Evolutionary conservation across 2,329 filamentous ascomycete species (phyloP).

Genomic region (Diplodia corticola): DNA sequence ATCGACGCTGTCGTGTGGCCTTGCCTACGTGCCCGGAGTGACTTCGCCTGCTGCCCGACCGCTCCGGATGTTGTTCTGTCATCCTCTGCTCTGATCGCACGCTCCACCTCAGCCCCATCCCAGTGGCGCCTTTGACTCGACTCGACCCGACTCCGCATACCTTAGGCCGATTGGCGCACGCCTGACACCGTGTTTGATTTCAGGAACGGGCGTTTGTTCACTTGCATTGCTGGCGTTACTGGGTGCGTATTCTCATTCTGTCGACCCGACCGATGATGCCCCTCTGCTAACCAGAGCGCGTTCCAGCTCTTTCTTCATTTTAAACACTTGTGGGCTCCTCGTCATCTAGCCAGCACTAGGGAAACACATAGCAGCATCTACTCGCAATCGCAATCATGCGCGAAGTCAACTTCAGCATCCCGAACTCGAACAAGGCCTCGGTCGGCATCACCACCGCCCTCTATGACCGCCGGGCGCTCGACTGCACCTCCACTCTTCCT

Average conservation of each 20-base stretch:
- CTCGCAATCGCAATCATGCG: slow-evolving; percentile 70
- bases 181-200: slow-evolving; percentile 21
- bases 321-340: slow-evolving; percentile 6
- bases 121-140: slow-evolving; percentile 16
- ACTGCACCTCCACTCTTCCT: slow-evolving; percentile 95
- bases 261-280: slow-evolving; percentile 22
- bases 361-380: neutral
- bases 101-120: slow-evolving; percentile 14
- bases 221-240: slow-evolving; percentile 24
- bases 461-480: slow-evolving; percentile 94
- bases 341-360: slow-evolving; percentile 3
- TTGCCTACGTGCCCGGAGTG: slow-evolving; percentile 9
- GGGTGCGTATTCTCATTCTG: slow-evolving; percentile 14
- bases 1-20: slow-evolving; percentile 17
- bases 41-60: slow-evolving; percentile 23
- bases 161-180: slow-evolving; percentile 17
- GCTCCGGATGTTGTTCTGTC: slow-evolving; percentile 24
- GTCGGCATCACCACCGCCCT: slow-evolving; percentile 98
- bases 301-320: slow-evolving; percentile 30
- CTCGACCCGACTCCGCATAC: slow-evolving; percentile 1
- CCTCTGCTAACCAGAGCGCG: slow-evolving; percentile 34
- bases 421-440: slow-evolving; percentile 98
- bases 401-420: slow-evolving; percentile 99
- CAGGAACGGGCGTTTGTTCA: slow-evolving; percentile 19
- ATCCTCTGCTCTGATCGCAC: slow-evolving; percentile 19